Percentiles rank a stretch among this genome's conserved stretches.
phyloP scores from a whole-genome alignment of 495 filamentous ascomycete species.

The Saxophila tyrrhenica region DNA sequence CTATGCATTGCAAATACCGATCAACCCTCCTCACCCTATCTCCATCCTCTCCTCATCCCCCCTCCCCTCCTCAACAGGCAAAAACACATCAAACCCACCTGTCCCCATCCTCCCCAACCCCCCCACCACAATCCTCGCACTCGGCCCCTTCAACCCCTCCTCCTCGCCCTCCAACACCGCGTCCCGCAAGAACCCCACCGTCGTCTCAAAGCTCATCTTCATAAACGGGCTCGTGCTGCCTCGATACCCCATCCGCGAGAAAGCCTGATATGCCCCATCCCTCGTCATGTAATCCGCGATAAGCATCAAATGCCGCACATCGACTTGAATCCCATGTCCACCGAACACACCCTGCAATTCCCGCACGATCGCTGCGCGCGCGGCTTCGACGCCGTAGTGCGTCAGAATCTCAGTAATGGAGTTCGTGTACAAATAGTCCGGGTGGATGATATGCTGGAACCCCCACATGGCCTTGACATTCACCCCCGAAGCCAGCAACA shows the following conservation, averaged over 20 bases:
- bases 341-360: conserved; percentile 83
- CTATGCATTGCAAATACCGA: no score
- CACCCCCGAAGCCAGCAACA: conserved; percentile 70
- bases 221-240: conserved; percentile 77
- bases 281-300: conserved; percentile 96
- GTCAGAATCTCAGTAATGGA: conserved; percentile 74
- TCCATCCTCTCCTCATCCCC: not conserved
- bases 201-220: conserved; percentile 99
- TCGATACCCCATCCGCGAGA: conserved; percentile 79
- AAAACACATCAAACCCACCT: conserved; percentile 80
- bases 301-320: conserved; percentile 84
- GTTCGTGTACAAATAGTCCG: conserved; percentile 80
- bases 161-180: conserved; percentile 80
- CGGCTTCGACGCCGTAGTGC: conserved; percentile 88
- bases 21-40: no score
- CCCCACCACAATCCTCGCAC: conserved; percentile 78
- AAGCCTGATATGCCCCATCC: conserved; percentile 73
- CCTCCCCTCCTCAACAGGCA: conserved; percentile 20
- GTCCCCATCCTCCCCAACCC: conserved; percentile 73
- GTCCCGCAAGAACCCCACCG: conserved; percentile 81
- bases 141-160: conserved; percentile 78
- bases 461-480: conserved; percentile 85
- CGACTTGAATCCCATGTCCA: conserved; percentile 86
- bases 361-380: conserved; percentile 68
- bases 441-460: conserved; percentile 61